These are phyloP conservation scores for Euphorbia schlechtendalii DNA, from an alignment of 441 rosid genomes.

Conservation along the genomic window DNA sequence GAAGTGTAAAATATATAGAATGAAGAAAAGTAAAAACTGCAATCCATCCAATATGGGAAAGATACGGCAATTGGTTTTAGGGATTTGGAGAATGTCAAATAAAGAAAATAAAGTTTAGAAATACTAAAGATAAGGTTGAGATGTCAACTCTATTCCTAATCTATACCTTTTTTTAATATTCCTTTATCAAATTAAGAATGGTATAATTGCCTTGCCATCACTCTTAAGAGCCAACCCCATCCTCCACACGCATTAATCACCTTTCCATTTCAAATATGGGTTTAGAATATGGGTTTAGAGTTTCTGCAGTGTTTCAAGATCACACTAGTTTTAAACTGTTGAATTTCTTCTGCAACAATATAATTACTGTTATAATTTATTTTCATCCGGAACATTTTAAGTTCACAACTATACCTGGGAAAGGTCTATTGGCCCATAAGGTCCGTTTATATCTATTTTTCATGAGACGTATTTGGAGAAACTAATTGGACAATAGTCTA, in stretches of 20 bases:
- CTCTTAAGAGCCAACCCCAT: conserved; percentile 15
- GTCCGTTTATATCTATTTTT: too few relatives aligned
- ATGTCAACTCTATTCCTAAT: background rate
- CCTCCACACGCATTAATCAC: too few relatives aligned
- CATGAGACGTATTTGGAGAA: too few relatives aligned
- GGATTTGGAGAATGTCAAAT: conserved; percentile 19
- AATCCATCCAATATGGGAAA: background rate
- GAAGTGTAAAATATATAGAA: too few relatives aligned
- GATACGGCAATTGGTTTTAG: background rate
- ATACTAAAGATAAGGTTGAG: conserved; percentile 16
- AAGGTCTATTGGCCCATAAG: too few relatives aligned
- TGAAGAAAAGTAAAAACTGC: too few relatives aligned
- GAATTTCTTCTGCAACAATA: background rate
- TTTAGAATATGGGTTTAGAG: too few relatives aligned
- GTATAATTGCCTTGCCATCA: background rate
- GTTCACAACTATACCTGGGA: too few relatives aligned
- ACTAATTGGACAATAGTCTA: too few relatives aligned
- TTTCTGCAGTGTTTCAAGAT: too few relatives aligned
- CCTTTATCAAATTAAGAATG: background rate
- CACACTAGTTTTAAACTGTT: background rate
- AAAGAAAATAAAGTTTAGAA: background rate
- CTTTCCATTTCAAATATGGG: too few relatives aligned
- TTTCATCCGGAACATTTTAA: too few relatives aligned
- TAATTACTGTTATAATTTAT: background rate
- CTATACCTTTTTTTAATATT: background rate